A percentile compares a stretch with the other conserved stretches of the same genome.
phyloP scores from a whole-genome alignment of 805 yeast genomes.

The Metschnikowia aberdeeniae region DNA sequence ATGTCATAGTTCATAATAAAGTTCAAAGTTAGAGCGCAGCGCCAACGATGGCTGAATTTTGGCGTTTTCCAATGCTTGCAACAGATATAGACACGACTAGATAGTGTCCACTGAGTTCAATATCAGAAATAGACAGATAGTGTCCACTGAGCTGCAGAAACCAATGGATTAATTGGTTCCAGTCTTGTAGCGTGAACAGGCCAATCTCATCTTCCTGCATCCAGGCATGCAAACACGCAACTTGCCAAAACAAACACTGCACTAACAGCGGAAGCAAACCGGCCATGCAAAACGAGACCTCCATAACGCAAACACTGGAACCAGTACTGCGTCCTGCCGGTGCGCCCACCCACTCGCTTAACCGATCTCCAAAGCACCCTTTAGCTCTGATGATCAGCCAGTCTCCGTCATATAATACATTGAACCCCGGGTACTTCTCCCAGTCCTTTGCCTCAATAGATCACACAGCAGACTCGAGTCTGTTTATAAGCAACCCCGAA shows the following conservation, averaged over 20 bases:
- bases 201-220: slow-evolving; percentile 1
- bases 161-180: no score
- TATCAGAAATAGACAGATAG: no score
- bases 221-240: slow-evolving; percentile 1
- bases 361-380: background rate
- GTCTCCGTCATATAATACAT: background rate
- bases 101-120: no score
- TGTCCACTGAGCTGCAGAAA: no score
- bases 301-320: background rate
- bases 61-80: background rate
- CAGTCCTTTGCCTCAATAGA: background rate
- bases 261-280: background rate
- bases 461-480: slow-evolving; percentile 16
- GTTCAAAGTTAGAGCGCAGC: background rate
- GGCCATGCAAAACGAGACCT: no score
- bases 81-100: background rate
- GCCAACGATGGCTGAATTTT: no score
- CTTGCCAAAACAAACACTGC: slow-evolving; percentile 3
- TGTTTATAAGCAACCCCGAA: slow-evolving; percentile 16
- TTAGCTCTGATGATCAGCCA: background rate
- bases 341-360: background rate
- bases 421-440: background rate
- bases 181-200: no score
- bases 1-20: slow-evolving; percentile 10
- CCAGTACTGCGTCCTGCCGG: background rate